A percentile compares a stretch with the other conserved stretches of the same genome.
These are phyloP conservation scores for Collybiopsis luxurians DNA, from an alignment of 768 basidiomycete genomes.

Conservation along the genomic window DNA sequence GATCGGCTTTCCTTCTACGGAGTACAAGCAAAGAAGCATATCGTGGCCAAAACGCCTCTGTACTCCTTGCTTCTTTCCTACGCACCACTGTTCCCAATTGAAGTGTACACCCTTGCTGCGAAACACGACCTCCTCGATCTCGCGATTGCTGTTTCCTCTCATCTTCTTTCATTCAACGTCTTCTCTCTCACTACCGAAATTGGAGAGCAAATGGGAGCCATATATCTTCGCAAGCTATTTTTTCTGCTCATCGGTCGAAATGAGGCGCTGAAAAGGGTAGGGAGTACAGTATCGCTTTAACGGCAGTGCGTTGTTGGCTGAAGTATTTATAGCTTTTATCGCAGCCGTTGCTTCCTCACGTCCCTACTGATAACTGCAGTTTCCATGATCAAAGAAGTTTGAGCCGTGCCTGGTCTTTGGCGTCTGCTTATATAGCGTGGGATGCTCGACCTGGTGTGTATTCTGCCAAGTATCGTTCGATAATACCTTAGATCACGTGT, in stretches of 20 bases:
- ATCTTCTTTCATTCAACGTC: slow-evolving; percentile 71
- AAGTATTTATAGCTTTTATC: slow-evolving; percentile 39
- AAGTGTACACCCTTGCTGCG: slow-evolving; percentile 72
- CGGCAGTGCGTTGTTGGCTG: too few relatives aligned
- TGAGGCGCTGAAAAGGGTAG: slow-evolving; percentile 74
- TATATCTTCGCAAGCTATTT: slow-evolving; percentile 81
- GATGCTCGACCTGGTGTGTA: slow-evolving; percentile 73
- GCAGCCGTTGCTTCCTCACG: slow-evolving; percentile 72
- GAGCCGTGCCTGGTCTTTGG: slow-evolving; percentile 79
- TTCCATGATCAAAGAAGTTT: slow-evolving; percentile 76
- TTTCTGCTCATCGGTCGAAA: slow-evolving; percentile 81
- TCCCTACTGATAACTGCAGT: slow-evolving; percentile 65
- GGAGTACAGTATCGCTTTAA: neutral
- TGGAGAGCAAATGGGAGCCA: slow-evolving; percentile 65
- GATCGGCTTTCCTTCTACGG: slow-evolving; percentile 62
- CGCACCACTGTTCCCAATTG: slow-evolving; percentile 66
- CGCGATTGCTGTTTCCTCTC: slow-evolving; percentile 71
- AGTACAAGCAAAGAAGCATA: slow-evolving; percentile 43
- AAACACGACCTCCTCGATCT: slow-evolving; percentile 66
- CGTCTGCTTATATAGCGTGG: slow-evolving; percentile 81
- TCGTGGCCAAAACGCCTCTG: slow-evolving; percentile 51
- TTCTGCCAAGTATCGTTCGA: neutral
- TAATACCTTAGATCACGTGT: slow-evolving; percentile 6
- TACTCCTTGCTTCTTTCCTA: slow-evolving; percentile 61
- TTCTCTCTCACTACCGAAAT: slow-evolving; percentile 67